Conservation (phyloP, 2,329 filamentous ascomycete genomes). For the Apiospora kogelbergensis region DNA sequence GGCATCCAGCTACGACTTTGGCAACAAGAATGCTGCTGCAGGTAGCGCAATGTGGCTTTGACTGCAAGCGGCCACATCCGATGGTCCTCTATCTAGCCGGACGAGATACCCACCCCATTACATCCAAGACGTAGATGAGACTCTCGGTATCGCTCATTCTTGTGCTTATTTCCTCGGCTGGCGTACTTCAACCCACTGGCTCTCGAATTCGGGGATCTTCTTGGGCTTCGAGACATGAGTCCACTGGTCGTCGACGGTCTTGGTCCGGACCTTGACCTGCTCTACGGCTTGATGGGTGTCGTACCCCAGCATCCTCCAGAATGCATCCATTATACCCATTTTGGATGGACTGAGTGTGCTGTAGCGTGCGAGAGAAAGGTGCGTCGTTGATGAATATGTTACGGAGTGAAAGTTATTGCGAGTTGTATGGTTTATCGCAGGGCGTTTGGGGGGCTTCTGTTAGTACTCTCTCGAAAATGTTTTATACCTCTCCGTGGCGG, state of each 20-base stretch:
- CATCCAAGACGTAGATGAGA: too few species aligned
- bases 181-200: neutral
- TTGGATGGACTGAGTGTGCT: neutral
- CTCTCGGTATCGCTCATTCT: neutral
- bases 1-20: neutral
- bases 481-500: neutral
- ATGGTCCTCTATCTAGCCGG: neutral
- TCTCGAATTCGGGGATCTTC: neutral
- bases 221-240: neutral
- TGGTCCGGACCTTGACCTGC: neutral
- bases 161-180: neutral
- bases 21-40: neutral
- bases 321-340: neutral
- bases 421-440: neutral
- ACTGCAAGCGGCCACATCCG: neutral
- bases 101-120: neutral
- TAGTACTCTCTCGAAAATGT: neutral
- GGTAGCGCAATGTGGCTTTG: neutral
- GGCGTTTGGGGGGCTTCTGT: neutral
- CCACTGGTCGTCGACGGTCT: neutral
- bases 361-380: too few species aligned
- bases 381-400: too few species aligned
- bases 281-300: neutral
- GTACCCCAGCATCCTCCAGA: neutral
- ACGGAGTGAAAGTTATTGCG: neutral